A percentile compares a stretch with the other conserved stretches of the same genome.
These are phyloP conservation scores for Parastagonospora nodorum DNA, from an alignment of 2,329 filamentous ascomycete species.

Conservation along the genomic window DNA sequence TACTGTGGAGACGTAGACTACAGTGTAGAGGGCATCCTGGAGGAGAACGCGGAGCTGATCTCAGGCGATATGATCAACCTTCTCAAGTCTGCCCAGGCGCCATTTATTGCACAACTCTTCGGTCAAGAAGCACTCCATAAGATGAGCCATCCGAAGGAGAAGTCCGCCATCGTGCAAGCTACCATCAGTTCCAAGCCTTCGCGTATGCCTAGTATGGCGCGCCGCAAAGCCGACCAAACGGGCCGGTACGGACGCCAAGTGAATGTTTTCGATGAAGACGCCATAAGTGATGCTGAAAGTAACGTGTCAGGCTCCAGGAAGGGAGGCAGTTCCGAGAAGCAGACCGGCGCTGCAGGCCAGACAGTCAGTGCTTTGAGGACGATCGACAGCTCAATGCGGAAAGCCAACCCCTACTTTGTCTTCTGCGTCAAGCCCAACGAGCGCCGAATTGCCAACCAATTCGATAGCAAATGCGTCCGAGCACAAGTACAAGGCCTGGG, in stretches of 20 bases:
- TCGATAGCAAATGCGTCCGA: slow-evolving; percentile 97
- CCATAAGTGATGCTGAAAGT: slow-evolving; percentile 49
- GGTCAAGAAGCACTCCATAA: slow-evolving; percentile 95
- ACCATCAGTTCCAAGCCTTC: slow-evolving; percentile 95
- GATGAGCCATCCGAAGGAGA: slow-evolving; percentile 90
- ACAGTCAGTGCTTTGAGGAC: slow-evolving; percentile 89
- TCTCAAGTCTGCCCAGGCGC: slow-evolving; percentile 83
- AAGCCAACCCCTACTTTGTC: slow-evolving; percentile 92
- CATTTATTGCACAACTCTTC: slow-evolving; percentile 88
- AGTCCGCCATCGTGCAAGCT: slow-evolving; percentile 89
- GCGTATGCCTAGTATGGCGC: slow-evolving; percentile 89
- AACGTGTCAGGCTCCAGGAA: slow-evolving; percentile 50
- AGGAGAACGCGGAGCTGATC: slow-evolving; percentile 95
- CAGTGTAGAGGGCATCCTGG: slow-evolving; percentile 80
- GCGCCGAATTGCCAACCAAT: slow-evolving; percentile 94
- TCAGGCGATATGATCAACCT: slow-evolving; percentile 95
- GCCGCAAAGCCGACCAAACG: slow-evolving; percentile 68
- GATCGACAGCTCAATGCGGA: slow-evolving; percentile 83
- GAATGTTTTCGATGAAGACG: slow-evolving; percentile 53
- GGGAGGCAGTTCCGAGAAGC: slow-evolving; percentile 48
- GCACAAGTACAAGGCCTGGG: slow-evolving; percentile 94
- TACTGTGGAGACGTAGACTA: slow-evolving; percentile 98
- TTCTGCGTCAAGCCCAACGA: slow-evolving; percentile 99
- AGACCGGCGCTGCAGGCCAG: slow-evolving; percentile 90
- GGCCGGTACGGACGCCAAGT: slow-evolving; percentile 51